These are phyloP conservation scores for Suillus brevipes DNA, from an alignment of 768 basidiomycete species.

Conservation along the genomic window DNA sequence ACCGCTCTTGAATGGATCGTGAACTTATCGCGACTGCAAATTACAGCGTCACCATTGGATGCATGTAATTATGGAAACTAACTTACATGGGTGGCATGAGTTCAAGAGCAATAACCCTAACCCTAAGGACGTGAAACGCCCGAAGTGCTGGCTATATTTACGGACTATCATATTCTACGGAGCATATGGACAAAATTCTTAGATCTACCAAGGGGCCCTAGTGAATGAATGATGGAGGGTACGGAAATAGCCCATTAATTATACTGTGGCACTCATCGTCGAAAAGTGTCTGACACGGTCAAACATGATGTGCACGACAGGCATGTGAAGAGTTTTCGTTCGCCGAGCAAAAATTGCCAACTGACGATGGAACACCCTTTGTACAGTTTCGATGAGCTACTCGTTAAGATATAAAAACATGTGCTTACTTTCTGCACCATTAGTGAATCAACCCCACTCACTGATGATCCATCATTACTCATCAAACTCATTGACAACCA, in stretches of 20 bases:
- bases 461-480: not conserved
- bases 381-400: not conserved
- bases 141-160: not conserved
- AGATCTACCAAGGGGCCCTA: not conserved
- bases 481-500: not conserved
- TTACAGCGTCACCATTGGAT: slow-evolving; percentile 4
- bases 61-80: not conserved
- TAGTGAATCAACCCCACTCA: not conserved
- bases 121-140: not conserved
- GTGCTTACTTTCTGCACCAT: not conserved
- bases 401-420: not conserved
- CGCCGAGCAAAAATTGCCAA: not conserved
- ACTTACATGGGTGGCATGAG: slow-evolving; percentile 34
- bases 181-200: not conserved
- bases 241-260: not conserved
- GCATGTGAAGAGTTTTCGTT: not conserved
- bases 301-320: too few relatives aligned
- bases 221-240: not conserved
- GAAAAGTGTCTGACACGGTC: not conserved
- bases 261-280: not conserved
- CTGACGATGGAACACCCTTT: not conserved
- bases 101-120: slow-evolving; percentile 10
- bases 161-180: not conserved
- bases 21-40: slow-evolving; percentile 77
- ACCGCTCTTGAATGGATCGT: slow-evolving; percentile 89